These are phyloP conservation scores for Pilobolus umbonatus DNA, from an alignment of 192 early-diverging fungal species.

Conservation along the genomic window DNA sequence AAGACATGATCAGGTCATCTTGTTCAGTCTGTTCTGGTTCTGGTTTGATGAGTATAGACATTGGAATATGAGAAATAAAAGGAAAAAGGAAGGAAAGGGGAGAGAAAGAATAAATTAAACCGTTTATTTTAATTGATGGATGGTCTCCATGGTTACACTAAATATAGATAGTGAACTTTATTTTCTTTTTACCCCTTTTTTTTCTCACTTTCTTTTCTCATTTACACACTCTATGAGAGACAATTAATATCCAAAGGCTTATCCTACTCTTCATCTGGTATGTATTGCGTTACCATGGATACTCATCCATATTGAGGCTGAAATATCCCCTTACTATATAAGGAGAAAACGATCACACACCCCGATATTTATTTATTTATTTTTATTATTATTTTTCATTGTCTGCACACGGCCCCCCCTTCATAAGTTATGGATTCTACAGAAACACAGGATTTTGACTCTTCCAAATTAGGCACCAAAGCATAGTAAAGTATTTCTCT, in stretches of 20 bases:
- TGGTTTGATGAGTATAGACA: not conserved
- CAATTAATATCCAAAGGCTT: not conserved
- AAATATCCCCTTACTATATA: too few relatives aligned
- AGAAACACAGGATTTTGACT: conserved; percentile 37
- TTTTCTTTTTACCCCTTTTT: too few relatives aligned
- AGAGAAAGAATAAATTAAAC: not conserved
- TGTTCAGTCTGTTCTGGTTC: conserved; percentile 17
- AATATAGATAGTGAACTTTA: too few relatives aligned
- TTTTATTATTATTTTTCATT: too few relatives aligned
- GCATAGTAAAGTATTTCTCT: conserved; percentile 43
- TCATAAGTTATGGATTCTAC: conserved; percentile 6
- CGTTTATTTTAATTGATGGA: too few relatives aligned
- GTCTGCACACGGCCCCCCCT: not conserved
- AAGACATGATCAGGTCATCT: conserved; percentile 29
- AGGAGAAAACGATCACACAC: too few relatives aligned
- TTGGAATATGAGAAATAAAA: not conserved
- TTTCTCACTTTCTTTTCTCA: not conserved
- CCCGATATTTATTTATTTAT: too few relatives aligned
- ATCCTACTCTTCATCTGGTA: not conserved
- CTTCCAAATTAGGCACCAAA: conserved; percentile 56
- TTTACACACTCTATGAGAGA: not conserved
- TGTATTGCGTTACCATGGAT: not conserved
- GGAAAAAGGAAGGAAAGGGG: not conserved
- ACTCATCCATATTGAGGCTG: too few relatives aligned
- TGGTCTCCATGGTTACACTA: too few relatives aligned